phyloP scores from a whole-genome alignment of 352 stramenopile genomes.

The Globisporangium parvum region DNA sequence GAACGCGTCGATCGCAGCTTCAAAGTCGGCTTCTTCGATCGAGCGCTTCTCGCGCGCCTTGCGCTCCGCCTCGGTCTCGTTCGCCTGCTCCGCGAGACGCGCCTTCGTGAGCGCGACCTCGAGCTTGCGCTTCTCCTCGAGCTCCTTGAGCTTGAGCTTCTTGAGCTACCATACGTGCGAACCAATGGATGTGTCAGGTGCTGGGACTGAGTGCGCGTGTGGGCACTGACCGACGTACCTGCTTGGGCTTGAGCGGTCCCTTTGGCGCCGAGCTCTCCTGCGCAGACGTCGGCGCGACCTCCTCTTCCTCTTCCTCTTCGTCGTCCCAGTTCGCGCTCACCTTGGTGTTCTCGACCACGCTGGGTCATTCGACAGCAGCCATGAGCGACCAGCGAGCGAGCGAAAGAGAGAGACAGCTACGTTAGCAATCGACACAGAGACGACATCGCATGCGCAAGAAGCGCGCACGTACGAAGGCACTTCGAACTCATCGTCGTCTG shows the following conservation, averaged over 20 bases:
- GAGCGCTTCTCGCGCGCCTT: constrained; percentile 50
- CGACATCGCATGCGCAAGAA: not conserved
- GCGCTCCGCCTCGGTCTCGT: constrained; percentile 59
- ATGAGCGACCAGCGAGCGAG: not conserved
- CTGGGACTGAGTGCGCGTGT: not conserved
- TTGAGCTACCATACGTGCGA: constrained; percentile 33
- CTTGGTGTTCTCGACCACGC: constrained; percentile 32
- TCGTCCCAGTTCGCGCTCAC: constrained; percentile 70
- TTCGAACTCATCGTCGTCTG: constrained; percentile 85
- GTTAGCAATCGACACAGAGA: not conserved
- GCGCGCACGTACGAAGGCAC: constrained; percentile 27
- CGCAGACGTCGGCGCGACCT: constrained; percentile 16
- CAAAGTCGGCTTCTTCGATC: constrained; percentile 69
- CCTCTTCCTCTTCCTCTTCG: constrained; percentile 68
- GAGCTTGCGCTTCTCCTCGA: constrained; percentile 76
- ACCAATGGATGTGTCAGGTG: not conserved
- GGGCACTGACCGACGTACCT: constrained; percentile 12
- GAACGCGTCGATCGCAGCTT: constrained; percentile 73
- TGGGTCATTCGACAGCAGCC: not conserved
- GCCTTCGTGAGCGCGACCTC: constrained; percentile 73
- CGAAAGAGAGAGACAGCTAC: not conserved
- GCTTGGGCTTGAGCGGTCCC: constrained; percentile 74
- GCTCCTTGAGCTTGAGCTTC: constrained; percentile 83
- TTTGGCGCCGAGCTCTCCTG: constrained; percentile 28
- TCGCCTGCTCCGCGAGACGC: constrained; percentile 57